These are phyloP conservation scores for Pseudonectria buxi DNA, from an alignment of 2,329 filamentous ascomycete species.

Conservation along the genomic window DNA sequence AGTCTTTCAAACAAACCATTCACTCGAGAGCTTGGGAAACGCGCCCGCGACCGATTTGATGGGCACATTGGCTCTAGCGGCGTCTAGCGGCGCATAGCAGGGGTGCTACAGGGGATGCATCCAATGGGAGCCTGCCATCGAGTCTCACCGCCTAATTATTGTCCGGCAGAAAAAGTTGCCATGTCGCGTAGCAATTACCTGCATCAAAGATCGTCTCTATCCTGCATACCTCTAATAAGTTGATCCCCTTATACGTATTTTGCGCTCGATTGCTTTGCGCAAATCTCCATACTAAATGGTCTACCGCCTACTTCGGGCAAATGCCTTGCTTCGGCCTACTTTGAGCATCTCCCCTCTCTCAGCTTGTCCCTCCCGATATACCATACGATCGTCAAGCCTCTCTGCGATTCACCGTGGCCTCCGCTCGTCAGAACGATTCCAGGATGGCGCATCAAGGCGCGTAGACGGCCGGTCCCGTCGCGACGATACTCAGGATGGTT, in stretches of 20 bases:
- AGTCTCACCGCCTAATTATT: conserved; percentile 17
- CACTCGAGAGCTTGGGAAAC: too few relatives aligned
- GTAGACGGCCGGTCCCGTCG: conserved; percentile 1
- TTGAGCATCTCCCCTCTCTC: conserved; percentile 2
- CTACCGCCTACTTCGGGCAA: conserved; percentile 13
- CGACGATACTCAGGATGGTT: neutral
- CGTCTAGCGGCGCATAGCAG: too few relatives aligned
- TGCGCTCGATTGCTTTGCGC: conserved; percentile 13
- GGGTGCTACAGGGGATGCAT: too few relatives aligned
- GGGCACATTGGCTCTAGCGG: too few relatives aligned
- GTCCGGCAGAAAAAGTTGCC: conserved; percentile 22
- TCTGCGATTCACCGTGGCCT: conserved; percentile 66
- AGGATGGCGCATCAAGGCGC: conserved; percentile 15
- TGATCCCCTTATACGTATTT: too few relatives aligned
- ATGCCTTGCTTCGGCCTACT: conserved; percentile 15
- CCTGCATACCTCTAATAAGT: too few relatives aligned
- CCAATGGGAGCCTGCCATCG: conserved; percentile 4
- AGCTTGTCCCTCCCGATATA: conserved; percentile 9
- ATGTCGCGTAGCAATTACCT: conserved; percentile 1
- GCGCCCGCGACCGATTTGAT: too few relatives aligned
- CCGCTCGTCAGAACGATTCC: conserved; percentile 38
- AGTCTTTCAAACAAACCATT: too few relatives aligned
- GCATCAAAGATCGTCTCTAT: neutral
- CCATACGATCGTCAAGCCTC: conserved; percentile 33
- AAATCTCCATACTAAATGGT: conserved; percentile 16